These are phyloP conservation scores for Cyberlindnera veronae DNA, from an alignment of 805 yeast genomes.

Conservation along the genomic window DNA sequence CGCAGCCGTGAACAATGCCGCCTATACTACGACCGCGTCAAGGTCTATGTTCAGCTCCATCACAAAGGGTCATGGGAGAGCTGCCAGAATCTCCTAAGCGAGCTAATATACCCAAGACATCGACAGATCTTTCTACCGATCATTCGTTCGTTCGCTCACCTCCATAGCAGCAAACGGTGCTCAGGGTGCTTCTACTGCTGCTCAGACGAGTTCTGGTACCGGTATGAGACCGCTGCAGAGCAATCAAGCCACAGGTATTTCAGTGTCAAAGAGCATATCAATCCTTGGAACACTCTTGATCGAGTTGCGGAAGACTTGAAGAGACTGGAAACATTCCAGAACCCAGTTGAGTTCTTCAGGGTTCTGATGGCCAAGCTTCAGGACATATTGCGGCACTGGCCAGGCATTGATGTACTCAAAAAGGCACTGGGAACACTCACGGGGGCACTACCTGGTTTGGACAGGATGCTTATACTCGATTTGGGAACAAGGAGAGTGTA, in stretches of 20 bases:
- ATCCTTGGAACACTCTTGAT: slow-evolving; percentile 4
- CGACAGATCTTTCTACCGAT: background rate
- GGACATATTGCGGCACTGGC: slow-evolving; percentile 7
- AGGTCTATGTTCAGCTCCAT: slow-evolving; percentile 7
- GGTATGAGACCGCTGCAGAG: slow-evolving; percentile 1
- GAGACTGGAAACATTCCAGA: background rate
- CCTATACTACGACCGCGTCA: slow-evolving; percentile 9
- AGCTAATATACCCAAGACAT: slow-evolving; percentile 5
- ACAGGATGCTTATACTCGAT: background rate
- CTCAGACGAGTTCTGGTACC: slow-evolving; percentile 10
- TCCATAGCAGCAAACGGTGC: too few species aligned
- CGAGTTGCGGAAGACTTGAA: background rate
- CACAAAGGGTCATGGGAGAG: slow-evolving; percentile 8
- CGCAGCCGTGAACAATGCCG: slow-evolving; percentile 6
- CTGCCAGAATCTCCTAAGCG: background rate
- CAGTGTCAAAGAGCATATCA: background rate
- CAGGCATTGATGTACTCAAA: slow-evolving; percentile 3
- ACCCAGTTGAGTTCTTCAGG: background rate
- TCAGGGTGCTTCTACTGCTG: slow-evolving; percentile 6
- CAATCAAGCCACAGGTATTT: slow-evolving; percentile 5
- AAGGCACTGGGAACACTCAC: slow-evolving; percentile 3
- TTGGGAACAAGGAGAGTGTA: background rate
- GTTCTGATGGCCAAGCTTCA: slow-evolving; percentile 4
- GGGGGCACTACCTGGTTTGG: slow-evolving; percentile 4
- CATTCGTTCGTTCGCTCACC: too few species aligned